Conservation (phyloP, 768 basidiomycete species). For the Russula sp. region DNA sequence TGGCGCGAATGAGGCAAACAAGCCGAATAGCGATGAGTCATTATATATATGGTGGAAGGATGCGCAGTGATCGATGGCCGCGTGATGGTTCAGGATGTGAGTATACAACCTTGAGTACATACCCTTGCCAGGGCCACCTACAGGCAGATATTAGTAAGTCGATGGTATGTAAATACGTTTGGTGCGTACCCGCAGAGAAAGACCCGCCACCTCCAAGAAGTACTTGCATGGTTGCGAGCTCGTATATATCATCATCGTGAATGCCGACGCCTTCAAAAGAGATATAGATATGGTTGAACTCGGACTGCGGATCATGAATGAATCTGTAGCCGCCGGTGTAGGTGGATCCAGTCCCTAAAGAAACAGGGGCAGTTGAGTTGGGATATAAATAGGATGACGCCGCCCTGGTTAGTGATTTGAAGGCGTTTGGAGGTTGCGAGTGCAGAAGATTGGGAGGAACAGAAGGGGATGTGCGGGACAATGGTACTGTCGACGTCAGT, state of each 20-base stretch:
- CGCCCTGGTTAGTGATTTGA: conserved; percentile 71
- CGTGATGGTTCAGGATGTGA: conserved; percentile 90
- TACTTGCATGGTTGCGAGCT: conserved; percentile 91
- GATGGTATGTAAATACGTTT: neutral
- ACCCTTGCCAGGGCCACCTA: conserved; percentile 95
- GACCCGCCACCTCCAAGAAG: conserved; percentile 93
- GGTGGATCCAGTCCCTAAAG: conserved; percentile 35
- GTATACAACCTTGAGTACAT: conserved; percentile 99
- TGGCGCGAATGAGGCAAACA: conserved; percentile 83
- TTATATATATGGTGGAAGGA: conserved; percentile 98
- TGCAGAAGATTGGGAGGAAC: conserved; percentile 57
- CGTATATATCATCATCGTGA: conserved; percentile 87
- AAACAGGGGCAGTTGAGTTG: conserved; percentile 29
- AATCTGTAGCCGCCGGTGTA: conserved; percentile 87
- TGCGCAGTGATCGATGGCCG: conserved; percentile 91
- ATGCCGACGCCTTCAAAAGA: conserved; percentile 91
- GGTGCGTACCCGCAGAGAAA: conserved; percentile 78
- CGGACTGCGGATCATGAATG: conserved; percentile 55
- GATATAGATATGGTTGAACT: conserved; percentile 92
- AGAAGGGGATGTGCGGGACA: conserved; percentile 32
- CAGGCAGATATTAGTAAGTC: conserved; percentile 19
- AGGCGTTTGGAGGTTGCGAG: conserved; percentile 49
- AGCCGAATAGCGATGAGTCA: conserved; percentile 89
- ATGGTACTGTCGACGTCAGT: conserved; percentile 34
- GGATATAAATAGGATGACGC: conserved; percentile 71